Conservation (phyloP, 2,329 filamentous ascomycete species). For the Onygenales sp. region DNA sequence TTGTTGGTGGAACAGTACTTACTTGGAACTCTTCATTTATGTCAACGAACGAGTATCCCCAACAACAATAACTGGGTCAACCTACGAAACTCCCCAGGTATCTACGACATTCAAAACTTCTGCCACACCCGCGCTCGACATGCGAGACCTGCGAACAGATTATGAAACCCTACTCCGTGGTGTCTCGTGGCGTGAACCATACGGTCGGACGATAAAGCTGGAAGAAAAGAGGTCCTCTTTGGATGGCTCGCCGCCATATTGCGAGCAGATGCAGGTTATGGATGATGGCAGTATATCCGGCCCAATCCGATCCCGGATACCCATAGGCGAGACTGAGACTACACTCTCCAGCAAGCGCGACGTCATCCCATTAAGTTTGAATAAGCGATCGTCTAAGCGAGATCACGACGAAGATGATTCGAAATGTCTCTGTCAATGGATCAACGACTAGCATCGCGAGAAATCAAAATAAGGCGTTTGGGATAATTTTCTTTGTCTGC, state of each 20-base stretch:
- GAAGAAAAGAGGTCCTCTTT: slow-evolving; percentile 50
- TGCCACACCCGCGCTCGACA: slow-evolving; percentile 11
- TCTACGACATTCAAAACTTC: slow-evolving; percentile 14
- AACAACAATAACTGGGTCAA: slow-evolving; percentile 4
- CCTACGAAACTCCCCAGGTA: slow-evolving; percentile 7
- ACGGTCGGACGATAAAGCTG: slow-evolving; percentile 49
- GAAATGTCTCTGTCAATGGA: slow-evolving; percentile 11
- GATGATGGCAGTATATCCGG: slow-evolving; percentile 36
- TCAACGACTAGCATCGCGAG: slow-evolving; percentile 5
- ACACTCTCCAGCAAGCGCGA: slow-evolving; percentile 1
- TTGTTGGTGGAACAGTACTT: slow-evolving; percentile 60
- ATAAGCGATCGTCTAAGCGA: neutral
- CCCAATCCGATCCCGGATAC: neutral
- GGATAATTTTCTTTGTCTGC: neutral
- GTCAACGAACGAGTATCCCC: slow-evolving; percentile 27
- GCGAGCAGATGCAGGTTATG: slow-evolving; percentile 54
- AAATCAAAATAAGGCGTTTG: slow-evolving; percentile 3
- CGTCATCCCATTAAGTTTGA: neutral
- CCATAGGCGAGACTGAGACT: slow-evolving; percentile 11
- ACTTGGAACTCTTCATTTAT: slow-evolving; percentile 59
- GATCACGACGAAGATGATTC: neutral
- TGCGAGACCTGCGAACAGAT: slow-evolving; percentile 13
- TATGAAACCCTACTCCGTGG: slow-evolving; percentile 5
- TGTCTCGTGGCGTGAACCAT: neutral
- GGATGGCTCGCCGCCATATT: slow-evolving; percentile 44